Base-by-base conservation (phyloP, 352 stramenopile species). In the Phytophthora macrochlamydospora region DNA sequence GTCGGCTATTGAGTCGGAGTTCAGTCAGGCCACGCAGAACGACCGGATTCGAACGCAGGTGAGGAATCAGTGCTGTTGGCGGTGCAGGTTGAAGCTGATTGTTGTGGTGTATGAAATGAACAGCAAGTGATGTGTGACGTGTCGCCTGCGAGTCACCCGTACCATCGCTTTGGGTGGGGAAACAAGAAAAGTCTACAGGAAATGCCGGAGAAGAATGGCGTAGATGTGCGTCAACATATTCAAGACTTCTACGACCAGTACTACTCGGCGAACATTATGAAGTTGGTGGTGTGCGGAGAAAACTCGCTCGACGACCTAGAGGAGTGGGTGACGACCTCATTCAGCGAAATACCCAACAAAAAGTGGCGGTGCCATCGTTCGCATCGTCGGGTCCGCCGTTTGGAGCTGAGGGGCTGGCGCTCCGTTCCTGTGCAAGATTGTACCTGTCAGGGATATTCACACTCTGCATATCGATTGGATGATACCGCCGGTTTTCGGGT, bases 1-100 rank as follows among this genome's bases (percentile, higher is more conserved):
- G 29, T 83, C 79, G 9, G 83, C 87, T 8, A 94, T 97, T 38
- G 90, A 97, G 59, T 96, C 85, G 6, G 91, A 97, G 70, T 97
- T 97, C 60, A 85, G 70, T 48, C 85, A 95, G 51, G 83, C 84
- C 11, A 85, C 67, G 31, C 84, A 92, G 71, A 92, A 85, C 54
- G 85, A 93, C 62, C 69, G 77, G 11, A 85, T 90, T 45, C 77
- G 85, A n/a, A 68, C 60, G 8, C 73, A 75, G 67, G 67, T 69
- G 46, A 51, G 54, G 35, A 24, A 31, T 24, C 8, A 3, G 1
- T 33, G 14, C 45, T 54, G 29, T 14, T 35, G 38, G 1, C n/a
- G 18, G 8, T 18, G 54, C 6, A 50, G 18, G 8, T 29, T 28
- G 29, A 31, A 14, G 45, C 29, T 63, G 28, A 12, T 45, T 52